These are phyloP conservation scores for Lactarius hengduanensis DNA, from an alignment of 768 basidiomycete species.

Conservation along the genomic window DNA sequence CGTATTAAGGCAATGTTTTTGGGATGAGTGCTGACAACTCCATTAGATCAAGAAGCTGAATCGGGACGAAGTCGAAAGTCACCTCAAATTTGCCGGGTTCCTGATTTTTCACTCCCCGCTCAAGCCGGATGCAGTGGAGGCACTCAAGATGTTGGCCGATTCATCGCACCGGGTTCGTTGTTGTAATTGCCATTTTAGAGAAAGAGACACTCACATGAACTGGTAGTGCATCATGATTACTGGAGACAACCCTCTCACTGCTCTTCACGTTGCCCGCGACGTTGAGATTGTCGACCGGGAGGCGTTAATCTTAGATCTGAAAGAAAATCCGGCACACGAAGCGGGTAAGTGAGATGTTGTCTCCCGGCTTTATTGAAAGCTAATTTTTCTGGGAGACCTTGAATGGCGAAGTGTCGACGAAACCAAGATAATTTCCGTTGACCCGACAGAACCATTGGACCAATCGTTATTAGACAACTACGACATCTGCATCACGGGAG, in stretches of 20 bases:
- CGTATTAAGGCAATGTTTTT: slow-evolving; percentile 23
- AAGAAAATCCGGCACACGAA: slow-evolving; percentile 72
- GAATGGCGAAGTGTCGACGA: slow-evolving; percentile 96
- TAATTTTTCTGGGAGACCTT: slow-evolving; percentile 50
- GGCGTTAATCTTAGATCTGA: slow-evolving; percentile 86
- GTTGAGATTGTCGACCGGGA: slow-evolving; percentile 98
- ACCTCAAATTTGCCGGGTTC: slow-evolving; percentile 88
- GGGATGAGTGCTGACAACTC: neutral
- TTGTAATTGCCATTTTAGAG: neutral
- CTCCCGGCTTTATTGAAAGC: slow-evolving; percentile 4
- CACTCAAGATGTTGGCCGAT: slow-evolving; percentile 91
- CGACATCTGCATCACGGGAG: slow-evolving; percentile 96
- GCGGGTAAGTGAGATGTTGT: slow-evolving; percentile 48
- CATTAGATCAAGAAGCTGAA: slow-evolving; percentile 83
- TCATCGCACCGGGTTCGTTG: slow-evolving; percentile 89
- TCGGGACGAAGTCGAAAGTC: slow-evolving; percentile 76
- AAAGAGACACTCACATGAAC: slow-evolving; percentile 17
- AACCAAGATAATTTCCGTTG: slow-evolving; percentile 79
- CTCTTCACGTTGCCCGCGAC: slow-evolving; percentile 91
- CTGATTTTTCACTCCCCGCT: slow-evolving; percentile 98
- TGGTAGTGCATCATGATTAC: slow-evolving; percentile 97
- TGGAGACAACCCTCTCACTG: slow-evolving; percentile 97
- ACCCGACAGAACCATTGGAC: slow-evolving; percentile 79
- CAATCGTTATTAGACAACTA: slow-evolving; percentile 73
- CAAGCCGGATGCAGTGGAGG: slow-evolving; percentile 87